Base-by-base conservation (phyloP, 306 rosid genomes). In the Rosa rugosa region DNA sequence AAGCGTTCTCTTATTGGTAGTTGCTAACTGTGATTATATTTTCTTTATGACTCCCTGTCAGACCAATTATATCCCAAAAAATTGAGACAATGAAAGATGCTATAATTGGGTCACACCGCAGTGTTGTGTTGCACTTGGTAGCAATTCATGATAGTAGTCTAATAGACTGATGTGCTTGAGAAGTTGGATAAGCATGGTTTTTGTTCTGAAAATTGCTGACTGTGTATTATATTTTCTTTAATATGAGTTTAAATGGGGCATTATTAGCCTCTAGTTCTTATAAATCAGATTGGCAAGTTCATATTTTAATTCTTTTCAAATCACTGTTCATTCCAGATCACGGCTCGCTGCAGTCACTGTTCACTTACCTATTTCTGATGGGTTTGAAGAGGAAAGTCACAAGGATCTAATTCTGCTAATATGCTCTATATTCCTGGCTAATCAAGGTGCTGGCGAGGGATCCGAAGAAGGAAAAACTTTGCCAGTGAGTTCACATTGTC, bases 361-460 rank as follows among this genome's bases (percentile, higher is more conserved):
- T 72, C 86, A 59, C 5, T 72, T 86, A 34, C 81, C 76, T 54
- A 78, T 87, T 16, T 80, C 86, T 0, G 83, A 79, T 79, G 94
- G 91, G 71, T 60, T 77, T 79, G 81, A 75, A 75, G 84, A 80
- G 69, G 85, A 80, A 87, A 86, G 77, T 84, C 90, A 82, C 79
- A 85, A 83, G 86, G 88, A 86, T 77, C 85, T 88, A 59, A 80
- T 88, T 73, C 85, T 85, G 9, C 83, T 88, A 31, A 75, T 96
- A 54, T 96, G 99, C 80, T 89, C 98, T 69, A 90, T 96, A 77
- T 96, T 96, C 87, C 85, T 96, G 88, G 97, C 99, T 73, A 91
- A 96, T 89, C 88, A 84, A 80, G 97, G 96, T 82, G 91, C 85
- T 69, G 88, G 87, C 54, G 98, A 90, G 70, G 97, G 83, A 79